A percentile compares a stretch with the other conserved stretches of the same genome.
Conservation (phyloP, 106 monocot genomes). For the Apostasia shenzhenica region DNA sequence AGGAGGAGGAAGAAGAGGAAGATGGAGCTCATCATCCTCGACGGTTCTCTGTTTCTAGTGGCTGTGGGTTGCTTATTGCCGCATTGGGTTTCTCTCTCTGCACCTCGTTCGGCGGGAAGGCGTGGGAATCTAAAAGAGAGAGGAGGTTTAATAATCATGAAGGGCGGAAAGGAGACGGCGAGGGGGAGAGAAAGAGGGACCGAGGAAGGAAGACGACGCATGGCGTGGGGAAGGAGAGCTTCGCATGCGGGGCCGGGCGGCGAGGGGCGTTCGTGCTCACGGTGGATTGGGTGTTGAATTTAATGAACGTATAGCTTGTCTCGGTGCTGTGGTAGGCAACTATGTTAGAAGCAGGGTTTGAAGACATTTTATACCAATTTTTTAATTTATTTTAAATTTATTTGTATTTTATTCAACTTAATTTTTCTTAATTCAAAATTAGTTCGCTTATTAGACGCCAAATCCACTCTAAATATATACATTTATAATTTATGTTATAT, state of each 20-base stretch:
- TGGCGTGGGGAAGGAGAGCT: not conserved
- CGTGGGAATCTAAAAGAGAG: not conserved
- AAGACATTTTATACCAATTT: not conserved
- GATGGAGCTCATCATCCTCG: slow-evolving; percentile 3
- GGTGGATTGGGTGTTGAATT: not conserved
- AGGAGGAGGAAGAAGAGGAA: slow-evolving; percentile 9
- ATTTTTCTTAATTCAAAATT: not conserved
- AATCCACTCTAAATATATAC: too few species aligned
- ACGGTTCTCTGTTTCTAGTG: too few species aligned
- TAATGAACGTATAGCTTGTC: not conserved
- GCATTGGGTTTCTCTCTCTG: slow-evolving; percentile 8
- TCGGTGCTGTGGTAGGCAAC: not conserved
- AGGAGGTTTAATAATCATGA: not conserved
- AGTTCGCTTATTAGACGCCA: too few species aligned
- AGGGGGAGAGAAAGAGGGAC: not conserved
- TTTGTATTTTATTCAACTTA: not conserved
- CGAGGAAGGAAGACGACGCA: not conserved
- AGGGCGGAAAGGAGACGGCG: not conserved
- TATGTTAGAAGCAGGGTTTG: not conserved
- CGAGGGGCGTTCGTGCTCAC: too few species aligned
- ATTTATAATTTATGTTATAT: not conserved
- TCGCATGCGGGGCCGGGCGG: too few species aligned
- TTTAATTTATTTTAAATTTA: not conserved
- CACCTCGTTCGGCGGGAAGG: not conserved
- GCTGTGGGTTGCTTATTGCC: not conserved